phyloP scores from a whole-genome alignment of 129 eudicot species.

The Helichrysum umbraculigerum region DNA sequence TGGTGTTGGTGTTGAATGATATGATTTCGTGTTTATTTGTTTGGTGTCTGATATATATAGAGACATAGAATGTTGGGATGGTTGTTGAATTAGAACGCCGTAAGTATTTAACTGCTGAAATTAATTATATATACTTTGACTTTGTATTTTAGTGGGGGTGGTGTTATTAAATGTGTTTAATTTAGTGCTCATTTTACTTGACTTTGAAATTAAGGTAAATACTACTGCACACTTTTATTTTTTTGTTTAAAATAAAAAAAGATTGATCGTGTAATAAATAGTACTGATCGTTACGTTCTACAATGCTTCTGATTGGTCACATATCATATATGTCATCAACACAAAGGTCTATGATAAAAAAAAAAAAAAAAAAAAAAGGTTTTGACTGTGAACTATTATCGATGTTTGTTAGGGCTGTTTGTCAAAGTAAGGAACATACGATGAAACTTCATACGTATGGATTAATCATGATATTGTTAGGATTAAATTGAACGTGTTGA shows the following conservation, averaged over 20 bases:
- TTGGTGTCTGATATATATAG: conserved; percentile 15
- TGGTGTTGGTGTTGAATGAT: conserved; percentile 4
- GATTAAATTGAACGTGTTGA: conserved; percentile 2
- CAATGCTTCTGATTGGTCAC: too few species aligned
- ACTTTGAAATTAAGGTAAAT: conserved; percentile 26
- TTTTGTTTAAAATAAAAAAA: too few species aligned
- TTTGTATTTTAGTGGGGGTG: neutral
- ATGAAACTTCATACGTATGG: conserved; percentile 16
- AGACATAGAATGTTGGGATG: conserved; percentile 13
- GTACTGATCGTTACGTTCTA: too few species aligned
- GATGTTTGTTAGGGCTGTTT: neutral
- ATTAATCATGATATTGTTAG: neutral
- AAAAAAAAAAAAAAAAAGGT: too few species aligned
- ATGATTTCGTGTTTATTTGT: conserved; percentile 12
- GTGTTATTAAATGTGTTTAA: neutral
- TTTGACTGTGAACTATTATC: neutral
- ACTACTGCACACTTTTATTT: neutral
- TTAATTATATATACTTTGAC: conserved; percentile 11
- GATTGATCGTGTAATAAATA: too few species aligned
- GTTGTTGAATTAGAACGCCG: conserved; percentile 28
- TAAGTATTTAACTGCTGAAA: conserved; percentile 18
- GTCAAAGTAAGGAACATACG: conserved; percentile 19
- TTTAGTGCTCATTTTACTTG: conserved; percentile 32
- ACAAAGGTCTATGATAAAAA: too few species aligned
- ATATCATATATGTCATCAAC: too few species aligned